Conservation (phyloP, 1,284 basidiomycete genomes). For the Rhodotorula sp. region DNA sequence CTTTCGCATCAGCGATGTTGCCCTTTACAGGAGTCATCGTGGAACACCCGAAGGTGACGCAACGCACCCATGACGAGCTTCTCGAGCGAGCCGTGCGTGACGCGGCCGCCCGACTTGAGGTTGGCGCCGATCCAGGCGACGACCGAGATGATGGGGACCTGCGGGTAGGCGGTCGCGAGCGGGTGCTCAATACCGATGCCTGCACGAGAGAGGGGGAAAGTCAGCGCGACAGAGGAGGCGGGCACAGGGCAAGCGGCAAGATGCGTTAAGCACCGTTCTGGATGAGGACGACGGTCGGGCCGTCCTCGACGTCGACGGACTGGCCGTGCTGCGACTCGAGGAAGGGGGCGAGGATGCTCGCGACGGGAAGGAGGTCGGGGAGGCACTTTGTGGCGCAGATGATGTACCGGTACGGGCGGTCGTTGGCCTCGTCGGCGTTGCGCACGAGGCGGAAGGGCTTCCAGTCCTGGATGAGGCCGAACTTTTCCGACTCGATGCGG, state of each 20-base stretch:
- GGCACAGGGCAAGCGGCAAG: too few species aligned
- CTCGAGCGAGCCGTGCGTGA: conserved; percentile 44
- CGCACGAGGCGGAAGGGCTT: conserved; percentile 40
- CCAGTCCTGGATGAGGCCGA: conserved; percentile 23
- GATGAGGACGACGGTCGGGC: conserved; percentile 30
- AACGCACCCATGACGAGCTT: conserved; percentile 48
- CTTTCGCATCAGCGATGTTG: background rate
- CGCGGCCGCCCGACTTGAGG: conserved; percentile 45
- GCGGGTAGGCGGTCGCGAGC: conserved; percentile 48
- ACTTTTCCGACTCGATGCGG: conserved; percentile 32
- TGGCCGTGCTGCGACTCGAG: conserved; percentile 24
- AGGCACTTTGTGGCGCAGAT: conserved; percentile 31
- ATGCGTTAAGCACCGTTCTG: conserved; percentile 48
- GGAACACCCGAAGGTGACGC: conserved; percentile 36
- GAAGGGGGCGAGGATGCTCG: conserved; percentile 39
- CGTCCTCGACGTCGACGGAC: conserved; percentile 25
- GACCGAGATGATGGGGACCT: conserved; percentile 50
- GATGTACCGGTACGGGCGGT: conserved; percentile 35
- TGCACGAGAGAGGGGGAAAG: too few species aligned
- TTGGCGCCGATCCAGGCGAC: conserved; percentile 56
- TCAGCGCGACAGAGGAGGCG: too few species aligned
- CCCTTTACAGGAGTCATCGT: too few species aligned
- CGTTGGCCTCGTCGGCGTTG: conserved; percentile 37
- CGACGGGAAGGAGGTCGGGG: conserved; percentile 39
- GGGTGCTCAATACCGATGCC: conserved; percentile 54